Percentiles rank a stretch among this genome's conserved stretches.
phyloP scores from a whole-genome alignment of 2,329 filamentous ascomycete genomes.

The Sporothrix pallida region DNA sequence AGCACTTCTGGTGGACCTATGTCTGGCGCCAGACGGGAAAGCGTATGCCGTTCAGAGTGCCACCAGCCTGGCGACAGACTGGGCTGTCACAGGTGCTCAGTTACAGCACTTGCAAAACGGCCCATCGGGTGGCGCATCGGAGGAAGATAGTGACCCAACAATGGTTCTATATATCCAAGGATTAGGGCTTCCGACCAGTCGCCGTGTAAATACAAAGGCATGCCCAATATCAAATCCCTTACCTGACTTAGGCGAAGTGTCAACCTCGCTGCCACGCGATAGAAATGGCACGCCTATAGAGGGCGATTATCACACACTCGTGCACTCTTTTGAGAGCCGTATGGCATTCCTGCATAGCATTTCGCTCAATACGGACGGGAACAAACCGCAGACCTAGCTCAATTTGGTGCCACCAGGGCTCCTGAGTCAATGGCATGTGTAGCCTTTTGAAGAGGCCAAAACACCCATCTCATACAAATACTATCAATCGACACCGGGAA shows the following conservation, averaged over 20 bases:
- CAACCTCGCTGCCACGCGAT: not conserved
- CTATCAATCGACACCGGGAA: too few species aligned
- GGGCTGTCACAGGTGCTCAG: conserved; percentile 62
- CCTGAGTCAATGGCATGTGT: too few species aligned
- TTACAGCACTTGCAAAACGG: conserved; percentile 52
- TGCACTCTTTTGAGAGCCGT: conserved; percentile 63
- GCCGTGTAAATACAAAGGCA: not conserved
- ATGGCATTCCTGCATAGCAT: conserved; percentile 62
- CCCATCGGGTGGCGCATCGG: conserved; percentile 43
- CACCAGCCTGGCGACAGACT: conserved; percentile 74
- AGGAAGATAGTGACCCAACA: conserved; percentile 44
- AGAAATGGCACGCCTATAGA: not conserved
- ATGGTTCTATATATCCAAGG: conserved; percentile 70
- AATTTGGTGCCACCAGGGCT: not conserved
- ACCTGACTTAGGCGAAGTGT: not conserved
- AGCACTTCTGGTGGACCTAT: conserved; percentile 63
- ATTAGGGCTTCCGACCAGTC: conserved; percentile 23
- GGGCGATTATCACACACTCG: conserved; percentile 57
- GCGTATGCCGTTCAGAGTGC: conserved; percentile 67
- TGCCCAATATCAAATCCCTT: not conserved
- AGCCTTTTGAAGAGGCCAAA: too few species aligned
- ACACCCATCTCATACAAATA: too few species aligned
- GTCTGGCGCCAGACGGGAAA: conserved; percentile 47
- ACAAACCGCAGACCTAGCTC: not conserved
- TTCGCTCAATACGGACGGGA: conserved; percentile 57